Conservation (phyloP, 2,329 filamentous ascomycete genomes). For the Colletotrichum destructivum region DNA sequence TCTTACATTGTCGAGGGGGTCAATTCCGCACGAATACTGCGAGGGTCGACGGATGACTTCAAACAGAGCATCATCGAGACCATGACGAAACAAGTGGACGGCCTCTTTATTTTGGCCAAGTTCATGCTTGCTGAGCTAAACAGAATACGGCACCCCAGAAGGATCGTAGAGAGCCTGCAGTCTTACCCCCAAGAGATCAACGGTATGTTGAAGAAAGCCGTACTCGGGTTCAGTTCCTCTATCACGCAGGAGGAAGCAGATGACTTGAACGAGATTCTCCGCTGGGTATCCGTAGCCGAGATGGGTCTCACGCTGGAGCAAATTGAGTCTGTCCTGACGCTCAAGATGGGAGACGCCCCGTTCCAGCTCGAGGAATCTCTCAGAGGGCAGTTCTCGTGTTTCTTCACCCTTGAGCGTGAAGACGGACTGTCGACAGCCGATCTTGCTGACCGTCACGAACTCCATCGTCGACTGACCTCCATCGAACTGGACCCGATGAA, state of each 20-base stretch:
- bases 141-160: constrained; percentile 60
- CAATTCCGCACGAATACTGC: constrained; percentile 55
- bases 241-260: constrained; percentile 56
- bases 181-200: constrained; percentile 61
- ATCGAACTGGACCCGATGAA: constrained; percentile 19
- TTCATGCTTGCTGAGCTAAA: constrained; percentile 66
- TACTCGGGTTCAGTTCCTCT: constrained; percentile 57
- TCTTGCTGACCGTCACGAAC: constrained; percentile 56
- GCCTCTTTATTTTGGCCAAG: constrained; percentile 65
- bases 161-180: constrained; percentile 60
- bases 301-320: constrained; percentile 60
- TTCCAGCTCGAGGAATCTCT: constrained; percentile 60
- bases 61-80: constrained; percentile 56
- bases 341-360: constrained; percentile 58
- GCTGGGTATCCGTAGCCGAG: constrained; percentile 62
- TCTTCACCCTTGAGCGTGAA: constrained; percentile 62
- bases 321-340: constrained; percentile 59
- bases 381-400: constrained; percentile 61
- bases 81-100: constrained; percentile 60
- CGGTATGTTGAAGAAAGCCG: constrained; percentile 58
- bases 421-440: constrained; percentile 61
- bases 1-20: constrained; percentile 60
- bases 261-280: constrained; percentile 63
- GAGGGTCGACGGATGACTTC: constrained; percentile 51
- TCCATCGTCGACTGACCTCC: constrained; percentile 43